Base-by-base conservation (phyloP, 2,329 filamentous ascomycete genomes). In the Biscogniauxia sp. region DNA sequence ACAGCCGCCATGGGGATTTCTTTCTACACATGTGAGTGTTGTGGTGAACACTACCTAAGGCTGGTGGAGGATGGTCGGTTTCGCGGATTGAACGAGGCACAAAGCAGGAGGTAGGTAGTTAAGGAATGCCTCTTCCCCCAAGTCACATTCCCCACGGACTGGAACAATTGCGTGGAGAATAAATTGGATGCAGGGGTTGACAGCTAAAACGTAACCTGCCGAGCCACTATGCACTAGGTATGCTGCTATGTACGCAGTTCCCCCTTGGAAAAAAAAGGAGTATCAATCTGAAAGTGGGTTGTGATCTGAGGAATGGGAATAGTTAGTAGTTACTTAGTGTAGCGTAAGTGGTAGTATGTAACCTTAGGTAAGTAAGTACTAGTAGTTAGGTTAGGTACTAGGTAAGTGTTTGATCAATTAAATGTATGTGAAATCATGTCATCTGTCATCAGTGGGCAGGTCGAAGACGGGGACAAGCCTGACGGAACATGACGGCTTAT, bases 1-100 rank as follows among this genome's bases (percentile, higher is more conserved):
- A 65, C 70, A 62, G 70, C 67, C 64, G 71, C 68, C 70, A 73
- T 75, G 65, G 65, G 60, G 62, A 61, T 64, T 60, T 62, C 59
- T 59, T 69, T 65, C 62, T 65, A 65, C 66, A 68, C 68, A 73
- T 73, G 66, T 68, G 70, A 73, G 69, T 49, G 53, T 49, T 20
- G 23, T 49, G 58, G 20, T 41, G 28, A 32, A 32, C 23, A 23
- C 23, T 23, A 23, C 23, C 23, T 23, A 23, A 23, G 23, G 23
- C 23, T 23, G 11, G 28, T 32, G 28, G 28, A 32, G 28, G 28
- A 13, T 45, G 37, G 37, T 15, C 37, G 15, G 37, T 13, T 45
- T 45, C 37, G 28, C 28, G 28, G 28, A 7, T 32, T 32, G 28
- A 13, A 32, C 11, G 28, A 32, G 28, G 28, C 28, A 32, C 28